Evolutionary conservation across 371 early-diverging fungal species (phyloP).

Genomic region (Mucor lusitanicus): DNA sequence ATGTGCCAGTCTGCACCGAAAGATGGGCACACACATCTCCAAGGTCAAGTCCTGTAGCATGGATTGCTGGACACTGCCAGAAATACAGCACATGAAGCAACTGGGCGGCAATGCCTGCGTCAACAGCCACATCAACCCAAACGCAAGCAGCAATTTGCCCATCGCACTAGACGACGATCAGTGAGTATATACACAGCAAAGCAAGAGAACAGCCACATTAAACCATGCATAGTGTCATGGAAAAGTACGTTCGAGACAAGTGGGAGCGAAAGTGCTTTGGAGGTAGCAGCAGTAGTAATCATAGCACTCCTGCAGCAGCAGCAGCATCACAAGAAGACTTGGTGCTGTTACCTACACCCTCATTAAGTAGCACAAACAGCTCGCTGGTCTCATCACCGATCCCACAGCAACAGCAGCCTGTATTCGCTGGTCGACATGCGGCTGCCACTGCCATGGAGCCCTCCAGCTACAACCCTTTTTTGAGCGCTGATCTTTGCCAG

Average conservation of each 20-base stretch:
- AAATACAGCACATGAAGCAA: slow-evolving; percentile 74
- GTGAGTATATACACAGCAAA: slow-evolving; percentile 33
- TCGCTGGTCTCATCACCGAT: slow-evolving; percentile 5
- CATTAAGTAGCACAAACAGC: slow-evolving; percentile 1
- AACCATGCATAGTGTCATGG: not conserved
- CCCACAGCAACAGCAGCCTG: not conserved
- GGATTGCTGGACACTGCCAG: slow-evolving; percentile 93
- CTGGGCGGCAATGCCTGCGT: slow-evolving; percentile 82
- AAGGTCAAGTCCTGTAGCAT: slow-evolving; percentile 90
- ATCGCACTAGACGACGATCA: slow-evolving; percentile 63
- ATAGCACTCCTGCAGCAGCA: not conserved
- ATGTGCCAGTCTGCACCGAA: slow-evolving; percentile 90
- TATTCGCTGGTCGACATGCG: not conserved
- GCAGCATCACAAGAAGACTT: slow-evolving; percentile 2
- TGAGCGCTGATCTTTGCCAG: not conserved
- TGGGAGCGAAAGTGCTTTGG: not conserved
- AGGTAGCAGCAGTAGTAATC: not conserved
- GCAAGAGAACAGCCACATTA: not conserved
- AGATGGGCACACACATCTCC: slow-evolving; percentile 92
- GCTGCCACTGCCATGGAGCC: not conserved
- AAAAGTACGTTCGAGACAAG: not conserved
- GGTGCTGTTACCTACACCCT: not conserved
- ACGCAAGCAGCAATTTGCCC: slow-evolving; percentile 61
- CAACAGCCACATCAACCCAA: slow-evolving; percentile 69
- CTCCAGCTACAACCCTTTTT: not conserved